Evolutionary conservation across 2,329 filamentous ascomycete species (phyloP), one percentile per base, ranked within the genome.

Genomic region (Paraconiothyrium brasiliense): DNA sequence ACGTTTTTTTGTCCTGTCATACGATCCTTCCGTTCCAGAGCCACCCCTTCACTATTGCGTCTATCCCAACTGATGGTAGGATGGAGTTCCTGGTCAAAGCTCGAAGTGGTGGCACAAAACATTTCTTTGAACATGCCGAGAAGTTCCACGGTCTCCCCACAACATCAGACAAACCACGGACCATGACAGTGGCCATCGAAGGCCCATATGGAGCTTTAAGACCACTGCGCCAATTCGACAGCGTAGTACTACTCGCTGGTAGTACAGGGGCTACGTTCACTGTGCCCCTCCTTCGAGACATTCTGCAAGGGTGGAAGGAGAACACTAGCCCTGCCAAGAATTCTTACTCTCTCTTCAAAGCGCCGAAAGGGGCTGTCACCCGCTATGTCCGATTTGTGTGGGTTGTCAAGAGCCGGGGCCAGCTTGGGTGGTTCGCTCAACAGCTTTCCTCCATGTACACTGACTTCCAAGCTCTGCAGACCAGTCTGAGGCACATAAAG

Each of bases 1-100:
- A 90, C 70, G 82, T 87, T 0, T 89, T 89, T 66, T 76, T 90
- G 2, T 85, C 85, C 5, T 88, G 81, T 67, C 88, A 85, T 67
- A 81, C 80, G 0, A 71, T 89, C 41, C 81, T 82, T 20, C 87
- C 86, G 0, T 75, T 90, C 1, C 86, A 90, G 68, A 85, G 84
- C 27, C 88, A 91, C 65, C 89, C 88, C 0, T 90, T 90, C 69
- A 90, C 87, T 1, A 87, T 90, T 60, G 79, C 85, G 2, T 86
- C 85, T 0, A 80, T 88, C 13, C 84, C 85, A 0, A 79, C 80
- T 43, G 86, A 88, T 67, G 80, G 81, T 0, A 83, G 81, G 59
- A 80, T 89, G 72, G 85, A 87, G 55, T 87, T 89, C 62, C 71
- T 86, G 4, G 79, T 88, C 10, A 84, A 85, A 59, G 80, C 85